Evolutionary conservation across 805 yeast species (phyloP).

Genomic region (Phaffomyces antillensis): DNA sequence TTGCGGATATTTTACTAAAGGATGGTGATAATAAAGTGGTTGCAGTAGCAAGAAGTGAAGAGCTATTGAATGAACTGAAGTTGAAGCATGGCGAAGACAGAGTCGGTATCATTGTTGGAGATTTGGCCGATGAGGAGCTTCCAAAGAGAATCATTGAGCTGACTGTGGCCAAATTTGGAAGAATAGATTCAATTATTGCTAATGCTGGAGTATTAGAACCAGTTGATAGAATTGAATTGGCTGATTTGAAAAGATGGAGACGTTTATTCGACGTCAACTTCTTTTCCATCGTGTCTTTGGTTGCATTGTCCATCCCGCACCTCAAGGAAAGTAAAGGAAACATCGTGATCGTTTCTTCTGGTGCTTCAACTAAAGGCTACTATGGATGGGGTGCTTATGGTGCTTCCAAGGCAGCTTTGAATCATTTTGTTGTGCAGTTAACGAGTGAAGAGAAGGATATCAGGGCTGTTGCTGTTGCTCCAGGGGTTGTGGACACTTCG

Average conservation of each 20-base stretch:
- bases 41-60: constrained; percentile 66
- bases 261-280: constrained; percentile 66
- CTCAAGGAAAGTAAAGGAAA: constrained; percentile 51
- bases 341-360: constrained; percentile 79
- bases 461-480: constrained; percentile 71
- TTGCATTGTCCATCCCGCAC: constrained; percentile 47
- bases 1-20: constrained; percentile 44
- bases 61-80: constrained; percentile 36
- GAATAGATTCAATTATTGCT: constrained; percentile 56
- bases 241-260: constrained; percentile 54
- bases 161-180: constrained; percentile 46
- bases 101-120: constrained; percentile 51
- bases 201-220: constrained; percentile 86
- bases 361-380: constrained; percentile 63
- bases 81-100: constrained; percentile 35
- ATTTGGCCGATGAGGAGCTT: constrained; percentile 29
- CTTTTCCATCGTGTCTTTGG: constrained; percentile 63
- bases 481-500: constrained; percentile 88
- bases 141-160: constrained; percentile 29
- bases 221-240: constrained; percentile 48
- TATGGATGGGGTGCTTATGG: constrained; percentile 92
- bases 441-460: constrained; percentile 61
- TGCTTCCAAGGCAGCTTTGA: constrained; percentile 84
- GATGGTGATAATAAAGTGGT: constrained; percentile 39
- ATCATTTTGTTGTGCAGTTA: constrained; percentile 62